These are phyloP conservation scores for Dinochytrium kinnereticum DNA, from an alignment of 371 early-diverging fungal genomes.

Conservation along the genomic window DNA sequence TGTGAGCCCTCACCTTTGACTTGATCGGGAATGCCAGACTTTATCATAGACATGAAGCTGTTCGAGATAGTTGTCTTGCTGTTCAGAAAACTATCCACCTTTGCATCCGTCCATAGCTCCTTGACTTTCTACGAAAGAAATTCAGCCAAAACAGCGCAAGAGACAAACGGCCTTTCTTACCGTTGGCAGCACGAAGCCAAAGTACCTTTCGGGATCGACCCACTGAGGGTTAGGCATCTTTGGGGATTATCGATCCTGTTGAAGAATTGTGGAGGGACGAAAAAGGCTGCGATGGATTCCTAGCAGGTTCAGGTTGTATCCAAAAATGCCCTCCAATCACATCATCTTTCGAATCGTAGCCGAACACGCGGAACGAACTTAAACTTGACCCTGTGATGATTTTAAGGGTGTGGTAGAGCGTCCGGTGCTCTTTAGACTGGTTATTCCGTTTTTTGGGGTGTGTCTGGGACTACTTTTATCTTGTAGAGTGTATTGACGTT, in stretches of 20 bases:
- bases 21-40: neutral
- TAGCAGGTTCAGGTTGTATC: no score
- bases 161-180: neutral
- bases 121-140: neutral
- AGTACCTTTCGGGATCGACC: constrained; percentile 6
- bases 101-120: constrained; percentile 1
- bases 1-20: neutral
- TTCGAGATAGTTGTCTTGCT: neutral
- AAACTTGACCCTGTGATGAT: no score
- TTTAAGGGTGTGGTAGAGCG: no score
- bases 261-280: no score
- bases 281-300: no score
- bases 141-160: neutral
- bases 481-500: no score
- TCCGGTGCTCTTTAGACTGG: no score
- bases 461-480: no score
- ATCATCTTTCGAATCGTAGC: no score
- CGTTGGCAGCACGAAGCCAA: neutral
- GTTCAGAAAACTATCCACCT: neutral
- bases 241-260: no score
- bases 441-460: no score
- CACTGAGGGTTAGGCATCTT: constrained; percentile 1
- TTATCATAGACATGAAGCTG: neutral
- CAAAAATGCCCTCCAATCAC: neutral
- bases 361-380: no score